These are phyloP conservation scores for Aspergillus indologenus DNA, from an alignment of 495 filamentous ascomycete species.

Conservation along the genomic window DNA sequence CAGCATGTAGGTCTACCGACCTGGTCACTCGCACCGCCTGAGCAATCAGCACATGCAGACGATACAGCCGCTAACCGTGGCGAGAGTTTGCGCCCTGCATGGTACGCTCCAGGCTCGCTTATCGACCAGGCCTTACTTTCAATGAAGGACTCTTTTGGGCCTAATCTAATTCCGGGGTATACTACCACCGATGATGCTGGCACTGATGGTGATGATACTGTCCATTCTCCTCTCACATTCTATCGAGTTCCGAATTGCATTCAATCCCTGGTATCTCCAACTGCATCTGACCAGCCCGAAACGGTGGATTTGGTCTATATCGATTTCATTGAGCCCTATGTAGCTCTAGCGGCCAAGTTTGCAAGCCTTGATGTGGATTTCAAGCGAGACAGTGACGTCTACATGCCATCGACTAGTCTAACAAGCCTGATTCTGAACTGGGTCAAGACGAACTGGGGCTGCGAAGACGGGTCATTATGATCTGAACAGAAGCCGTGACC, in stretches of 20 bases:
- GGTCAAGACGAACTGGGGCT: constrained; percentile 76
- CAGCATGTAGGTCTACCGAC: constrained; percentile 16
- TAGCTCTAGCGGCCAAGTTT: constrained; percentile 69
- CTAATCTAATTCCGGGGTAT: constrained; percentile 68
- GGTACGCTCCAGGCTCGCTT: neutral
- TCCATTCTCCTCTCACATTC: constrained; percentile 71
- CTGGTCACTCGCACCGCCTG: constrained; percentile 35
- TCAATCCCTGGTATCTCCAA: constrained; percentile 60
- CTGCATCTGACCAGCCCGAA: constrained; percentile 46
- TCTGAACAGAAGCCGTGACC: neutral
- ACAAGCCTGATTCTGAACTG: constrained; percentile 73
- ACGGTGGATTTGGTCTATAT: constrained; percentile 84
- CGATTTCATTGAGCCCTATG: constrained; percentile 81
- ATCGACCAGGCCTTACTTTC: constrained; percentile 29
- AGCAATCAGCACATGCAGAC: constrained; percentile 29
- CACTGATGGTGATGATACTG: constrained; percentile 84
- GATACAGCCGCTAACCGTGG: neutral
- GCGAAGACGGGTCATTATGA: constrained; percentile 15
- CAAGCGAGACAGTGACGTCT: constrained; percentile 53
- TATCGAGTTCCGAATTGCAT: constrained; percentile 82
- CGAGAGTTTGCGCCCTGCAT: neutral
- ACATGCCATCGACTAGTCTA: constrained; percentile 63
- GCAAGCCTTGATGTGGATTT: constrained; percentile 59
- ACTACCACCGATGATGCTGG: constrained; percentile 85
- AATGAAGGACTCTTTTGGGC: constrained; percentile 10